Base-by-base conservation (phyloP, 768 basidiomycete species). In the Leccinum arenicola region DNA sequence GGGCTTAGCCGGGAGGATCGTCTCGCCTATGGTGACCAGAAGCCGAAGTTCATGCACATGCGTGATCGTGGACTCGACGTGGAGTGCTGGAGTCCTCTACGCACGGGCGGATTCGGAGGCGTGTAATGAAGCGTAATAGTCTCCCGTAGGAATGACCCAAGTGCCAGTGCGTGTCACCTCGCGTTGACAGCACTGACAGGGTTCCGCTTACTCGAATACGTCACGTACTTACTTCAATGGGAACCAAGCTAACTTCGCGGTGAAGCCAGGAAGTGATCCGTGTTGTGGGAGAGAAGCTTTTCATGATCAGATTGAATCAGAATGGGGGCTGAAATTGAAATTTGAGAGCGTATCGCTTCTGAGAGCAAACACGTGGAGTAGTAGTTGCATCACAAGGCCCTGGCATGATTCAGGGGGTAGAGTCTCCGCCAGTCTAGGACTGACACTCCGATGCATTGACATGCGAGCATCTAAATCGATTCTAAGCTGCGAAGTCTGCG, bases 111-210 rank as follows among this genome's bases (percentile, higher is more conserved):
- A 31, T 35, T 33, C 31, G 49, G 54, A 47, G 25, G 47, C 19
- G 49, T 68, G 66, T 54, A 49, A 17, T 31, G 48, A 31, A 56
- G 60, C 45, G 56, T 59, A 62, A 57, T 15, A 14, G 48, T 21
- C 10, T 10, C 12, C 33, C 33, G 33, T 33, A 33, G 11, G 33
- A 31, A 31, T 38, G 23, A 19, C 53, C 40, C 48, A 52, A 31
- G 17, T 7, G 27, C 27, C 27, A 29, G 27, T 23, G 19, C 53
- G 6, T 25, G 40, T 48, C 35, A 33, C 47, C 15, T 36, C 14
- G 15, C 14, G 14, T 36, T 36, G 33, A 35, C 33, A 35, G 33
- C 33, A 35, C 33, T 11, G 51, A 52, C 56, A 29, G 10, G 11
- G 47, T 49, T 6, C 8, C 25, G 27, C 36, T 50, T 31, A 61